phyloP scores from a whole-genome alignment of 1,284 basidiomycete species.

The Puccinia polysora region DNA sequence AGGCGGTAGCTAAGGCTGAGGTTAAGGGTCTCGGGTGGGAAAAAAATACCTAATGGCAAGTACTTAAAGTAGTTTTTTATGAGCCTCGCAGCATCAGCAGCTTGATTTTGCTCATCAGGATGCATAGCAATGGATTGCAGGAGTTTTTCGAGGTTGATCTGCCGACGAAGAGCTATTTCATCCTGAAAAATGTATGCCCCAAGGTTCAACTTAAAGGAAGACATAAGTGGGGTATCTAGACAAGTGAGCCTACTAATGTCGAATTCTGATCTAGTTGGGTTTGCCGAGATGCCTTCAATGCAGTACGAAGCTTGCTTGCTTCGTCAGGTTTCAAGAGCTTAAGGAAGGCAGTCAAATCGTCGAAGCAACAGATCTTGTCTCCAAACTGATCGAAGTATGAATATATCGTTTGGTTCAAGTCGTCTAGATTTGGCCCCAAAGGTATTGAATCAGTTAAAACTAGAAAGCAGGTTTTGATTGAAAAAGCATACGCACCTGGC shows the following conservation, averaged over 20 bases:
- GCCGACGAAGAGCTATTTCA: slow-evolving; percentile 13
- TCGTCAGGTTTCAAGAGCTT: slow-evolving; percentile 56
- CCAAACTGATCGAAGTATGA: slow-evolving; percentile 69
- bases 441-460: slow-evolving; percentile 24
- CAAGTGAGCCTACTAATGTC: slow-evolving; percentile 2
- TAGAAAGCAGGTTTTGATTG: slow-evolving; percentile 5
- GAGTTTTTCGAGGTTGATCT: slow-evolving; percentile 35
- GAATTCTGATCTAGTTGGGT: no score
- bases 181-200: not conserved
- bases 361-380: slow-evolving; percentile 75
- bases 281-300: not conserved
- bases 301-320: slow-evolving; percentile 28
- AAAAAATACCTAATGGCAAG: slow-evolving; percentile 26
- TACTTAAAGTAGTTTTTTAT: slow-evolving; percentile 25
- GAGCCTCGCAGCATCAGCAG: slow-evolving; percentile 3
- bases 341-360: slow-evolving; percentile 69
- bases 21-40: not conserved
- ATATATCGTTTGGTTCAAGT: slow-evolving; percentile 52
- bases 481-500: slow-evolving; percentile 4
- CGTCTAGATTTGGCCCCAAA: slow-evolving; percentile 54
- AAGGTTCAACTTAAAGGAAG: not conserved
- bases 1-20: not conserved
- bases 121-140: not conserved
- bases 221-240: not conserved
- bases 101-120: not conserved